Base-by-base conservation (phyloP, 1,284 basidiomycete species). In the Puccinia polysora region DNA sequence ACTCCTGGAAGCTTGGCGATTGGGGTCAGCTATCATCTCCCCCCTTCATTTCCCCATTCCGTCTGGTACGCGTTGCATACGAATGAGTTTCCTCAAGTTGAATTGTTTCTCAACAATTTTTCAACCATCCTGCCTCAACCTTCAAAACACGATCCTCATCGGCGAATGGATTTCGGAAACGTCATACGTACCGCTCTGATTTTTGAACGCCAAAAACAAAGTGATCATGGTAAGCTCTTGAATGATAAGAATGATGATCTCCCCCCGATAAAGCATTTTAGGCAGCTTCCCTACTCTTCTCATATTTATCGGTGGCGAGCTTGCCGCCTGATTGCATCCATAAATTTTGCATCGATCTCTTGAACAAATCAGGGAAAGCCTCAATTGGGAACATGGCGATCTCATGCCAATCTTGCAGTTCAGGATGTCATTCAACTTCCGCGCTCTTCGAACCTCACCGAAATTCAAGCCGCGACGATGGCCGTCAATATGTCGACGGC, bases 401-500 rank as follows among this genome's bases (percentile, higher is more conserved):
- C 86, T 0, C 81, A 82, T 34, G 83, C 82, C 71, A 87, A 86
- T 73, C 81, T 90, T 2, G 76, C 77, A 3, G 79, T 80, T 28
- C 76, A 80, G 2, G 87, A 89, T 63, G 82, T 91, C 1, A 81
- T 88, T 50, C 85, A 84, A 74, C 81, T 91, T 14, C 85, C 87
- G 18, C 77, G 81, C 7, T 58, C 65, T 14, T 80, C 79, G 0
- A 23, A 68, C 64, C 74, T 90, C 40, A 85, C 81, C 30, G 84
- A 86, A 74, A 86, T 83, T 10, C 84, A 87, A 75, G 88, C 85
- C 14, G 88, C 90, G 4, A 91, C 87, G 15, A 83, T 91, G 76
- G 87, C 86, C 25, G 89, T 91, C 45, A 92, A 92, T 76, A 89
- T 89, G 2, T 84, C 89, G 0, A 90, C 90, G 0, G 90, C 90